Evolutionary conservation across 345 rosid species (phyloP).

Genomic region (Syzygium aqueum): DNA sequence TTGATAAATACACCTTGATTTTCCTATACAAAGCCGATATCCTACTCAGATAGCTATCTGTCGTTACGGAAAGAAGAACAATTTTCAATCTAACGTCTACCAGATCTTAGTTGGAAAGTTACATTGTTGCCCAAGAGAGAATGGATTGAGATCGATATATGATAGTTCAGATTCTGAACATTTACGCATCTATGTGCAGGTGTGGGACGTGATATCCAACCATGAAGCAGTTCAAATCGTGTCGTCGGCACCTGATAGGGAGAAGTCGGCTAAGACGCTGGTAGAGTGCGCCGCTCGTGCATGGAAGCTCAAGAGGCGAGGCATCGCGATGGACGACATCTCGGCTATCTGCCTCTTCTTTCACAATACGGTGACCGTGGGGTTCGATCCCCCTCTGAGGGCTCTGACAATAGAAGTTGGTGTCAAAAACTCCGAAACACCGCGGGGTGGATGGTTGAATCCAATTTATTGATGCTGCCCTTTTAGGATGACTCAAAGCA

Average conservation of each 20-base stretch:
- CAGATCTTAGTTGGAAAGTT: neutral
- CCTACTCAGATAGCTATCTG: neutral
- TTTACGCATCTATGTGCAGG: constrained; percentile 16
- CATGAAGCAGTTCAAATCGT: constrained; percentile 77
- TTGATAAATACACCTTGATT: neutral
- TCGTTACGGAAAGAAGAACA: neutral
- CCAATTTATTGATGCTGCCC: neutral
- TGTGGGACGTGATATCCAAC: constrained; percentile 84
- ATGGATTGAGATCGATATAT: neutral
- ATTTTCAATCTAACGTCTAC: neutral
- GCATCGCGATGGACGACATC: constrained; percentile 74
- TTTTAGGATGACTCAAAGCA: neutral
- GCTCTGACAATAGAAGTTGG: neutral
- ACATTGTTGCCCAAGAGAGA: neutral
- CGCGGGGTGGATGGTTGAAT: neutral
- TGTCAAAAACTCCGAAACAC: neutral
- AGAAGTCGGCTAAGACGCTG: constrained; percentile 55
- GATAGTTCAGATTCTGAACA: neutral
- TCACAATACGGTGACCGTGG: constrained; percentile 5
- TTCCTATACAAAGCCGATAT: neutral
- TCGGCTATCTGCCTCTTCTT: constrained; percentile 85
- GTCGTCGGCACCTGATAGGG: constrained; percentile 34
- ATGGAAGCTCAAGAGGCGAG: constrained; percentile 64
- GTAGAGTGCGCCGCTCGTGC: constrained; percentile 60
- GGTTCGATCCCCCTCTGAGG: neutral